A percentile compares a stretch with the other conserved stretches of the same genome.
Evolutionary conservation across 306 rosid species (phyloP).

Genomic region (Cucurbita moschata): DNA sequence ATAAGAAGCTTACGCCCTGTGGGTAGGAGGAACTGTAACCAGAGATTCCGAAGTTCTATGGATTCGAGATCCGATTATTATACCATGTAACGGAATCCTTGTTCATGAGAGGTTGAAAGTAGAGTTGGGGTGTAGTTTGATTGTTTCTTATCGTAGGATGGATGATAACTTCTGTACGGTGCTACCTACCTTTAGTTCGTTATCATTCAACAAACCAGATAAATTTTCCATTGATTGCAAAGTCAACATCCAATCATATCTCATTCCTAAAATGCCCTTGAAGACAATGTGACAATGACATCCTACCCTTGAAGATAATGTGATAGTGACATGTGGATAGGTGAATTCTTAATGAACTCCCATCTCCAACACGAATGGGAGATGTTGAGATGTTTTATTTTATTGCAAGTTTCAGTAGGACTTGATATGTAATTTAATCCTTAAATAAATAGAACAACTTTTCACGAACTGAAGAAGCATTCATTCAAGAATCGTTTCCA

Average conservation of each 20-base stretch:
- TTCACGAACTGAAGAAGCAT: background rate
- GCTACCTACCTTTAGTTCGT: background rate
- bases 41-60: background rate
- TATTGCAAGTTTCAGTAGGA: background rate
- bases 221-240: background rate
- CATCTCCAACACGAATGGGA: background rate
- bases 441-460: background rate
- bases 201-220: background rate
- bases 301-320: background rate
- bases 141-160: background rate
- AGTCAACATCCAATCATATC: background rate
- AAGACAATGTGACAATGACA: background rate
- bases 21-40: slow-evolving; percentile 27
- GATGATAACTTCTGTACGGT: background rate
- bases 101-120: background rate
- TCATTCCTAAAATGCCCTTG: background rate
- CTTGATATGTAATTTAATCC: background rate
- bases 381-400: background rate
- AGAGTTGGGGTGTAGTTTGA: background rate
- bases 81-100: background rate
- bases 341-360: background rate
- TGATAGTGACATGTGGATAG: background rate
- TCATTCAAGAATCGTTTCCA: background rate
- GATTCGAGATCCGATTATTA: slow-evolving; percentile 6
- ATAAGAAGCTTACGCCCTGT: slow-evolving; percentile 85